A percentile compares a stretch with the other conserved stretches of the same genome.
phyloP scores from a whole-genome alignment of 352 stramenopile genomes.

The Pelagophyceae sp. region DNA sequence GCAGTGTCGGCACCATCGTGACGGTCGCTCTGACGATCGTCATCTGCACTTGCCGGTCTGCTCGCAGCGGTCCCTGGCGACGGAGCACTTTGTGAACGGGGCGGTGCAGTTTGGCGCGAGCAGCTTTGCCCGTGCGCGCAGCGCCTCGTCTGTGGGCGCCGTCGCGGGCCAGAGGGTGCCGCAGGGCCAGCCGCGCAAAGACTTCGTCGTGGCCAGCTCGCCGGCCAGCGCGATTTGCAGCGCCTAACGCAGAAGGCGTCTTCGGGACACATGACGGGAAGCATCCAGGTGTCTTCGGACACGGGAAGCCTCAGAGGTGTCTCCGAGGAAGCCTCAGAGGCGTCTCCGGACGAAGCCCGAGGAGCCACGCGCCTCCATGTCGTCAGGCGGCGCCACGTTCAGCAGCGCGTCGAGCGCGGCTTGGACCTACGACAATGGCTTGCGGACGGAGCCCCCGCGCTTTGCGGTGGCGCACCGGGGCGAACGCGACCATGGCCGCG shows the following conservation, averaged over 20 bases:
- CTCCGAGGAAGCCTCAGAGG: no score
- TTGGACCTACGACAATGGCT: not conserved
- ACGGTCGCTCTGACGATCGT: no score
- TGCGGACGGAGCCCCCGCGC: not conserved
- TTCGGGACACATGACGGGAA: no score
- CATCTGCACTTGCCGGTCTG: conserved; percentile 28
- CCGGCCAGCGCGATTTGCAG: conserved; percentile 29
- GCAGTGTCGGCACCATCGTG: no score
- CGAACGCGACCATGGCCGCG: not conserved
- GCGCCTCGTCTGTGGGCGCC: conserved; percentile 24
- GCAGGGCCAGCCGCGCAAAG: conserved; percentile 48
- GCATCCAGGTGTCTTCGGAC: no score
- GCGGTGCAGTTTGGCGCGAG: conserved; percentile 39
- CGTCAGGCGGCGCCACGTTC: conserved; percentile 22
- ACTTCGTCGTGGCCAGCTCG: conserved; percentile 40
- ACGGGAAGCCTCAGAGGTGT: no score
- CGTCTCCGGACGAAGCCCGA: no score
- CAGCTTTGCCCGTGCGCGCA: conserved; percentile 18
- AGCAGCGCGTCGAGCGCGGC: conserved; percentile 27
- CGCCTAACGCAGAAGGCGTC: no score
- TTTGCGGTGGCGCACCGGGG: not conserved
- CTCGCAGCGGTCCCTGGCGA: conserved; percentile 40
- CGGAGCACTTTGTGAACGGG: conserved; percentile 34
- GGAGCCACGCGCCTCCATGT: not conserved
- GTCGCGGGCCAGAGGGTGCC: conserved; percentile 45